These are phyloP conservation scores for Sequoia sempervirens DNA, from an alignment of 75 land plant genomes.

Conservation along the genomic window DNA sequence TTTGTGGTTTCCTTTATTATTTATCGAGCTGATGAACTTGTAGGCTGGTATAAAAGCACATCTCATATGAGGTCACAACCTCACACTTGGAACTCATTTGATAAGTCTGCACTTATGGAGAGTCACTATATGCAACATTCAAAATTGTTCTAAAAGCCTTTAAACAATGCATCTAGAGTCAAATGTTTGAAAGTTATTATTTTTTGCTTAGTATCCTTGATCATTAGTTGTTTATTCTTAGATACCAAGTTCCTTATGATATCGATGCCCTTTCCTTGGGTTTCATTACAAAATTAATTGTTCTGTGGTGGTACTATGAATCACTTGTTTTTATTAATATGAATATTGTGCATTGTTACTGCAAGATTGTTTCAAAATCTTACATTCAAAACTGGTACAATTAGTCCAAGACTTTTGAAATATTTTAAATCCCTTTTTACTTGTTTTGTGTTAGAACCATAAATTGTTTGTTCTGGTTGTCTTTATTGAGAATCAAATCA, in stretches of 20 bases:
- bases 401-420: conserved; percentile 1
- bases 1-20: neutral
- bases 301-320: neutral
- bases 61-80: too few relatives aligned
- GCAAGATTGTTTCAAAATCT: neutral
- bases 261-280: neutral
- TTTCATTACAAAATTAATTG: neutral
- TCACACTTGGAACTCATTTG: too few relatives aligned
- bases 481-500: neutral
- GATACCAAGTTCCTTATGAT: neutral
- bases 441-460: neutral
- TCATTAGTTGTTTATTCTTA: neutral
- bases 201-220: neutral
- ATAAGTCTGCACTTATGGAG: neutral
- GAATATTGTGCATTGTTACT: neutral
- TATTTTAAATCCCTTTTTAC: neutral
- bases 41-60: neutral
- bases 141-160: neutral
- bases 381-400: neutral
- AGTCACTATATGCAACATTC: neutral
- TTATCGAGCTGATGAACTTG: neutral
- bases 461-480: neutral
- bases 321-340: neutral
- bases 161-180: neutral
- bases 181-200: neutral